Base-by-base conservation (phyloP, 345 rosid genomes). In the Anastatica hierochuntica region DNA sequence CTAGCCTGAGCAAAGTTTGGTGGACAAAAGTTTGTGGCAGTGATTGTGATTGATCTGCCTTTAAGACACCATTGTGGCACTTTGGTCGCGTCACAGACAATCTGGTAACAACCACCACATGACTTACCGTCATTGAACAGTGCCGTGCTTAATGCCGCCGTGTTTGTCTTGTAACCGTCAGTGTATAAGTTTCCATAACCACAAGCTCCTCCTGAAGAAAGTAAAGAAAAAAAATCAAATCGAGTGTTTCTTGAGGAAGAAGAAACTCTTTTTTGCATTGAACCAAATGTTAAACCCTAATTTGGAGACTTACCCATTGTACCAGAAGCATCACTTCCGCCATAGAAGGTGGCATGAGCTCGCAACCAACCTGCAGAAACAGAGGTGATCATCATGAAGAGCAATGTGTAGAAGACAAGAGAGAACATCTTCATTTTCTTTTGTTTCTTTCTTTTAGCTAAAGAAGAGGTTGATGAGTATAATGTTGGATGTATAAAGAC, bases 1-100 rank as follows among this genome's bases (percentile, higher is more conserved):
- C 68, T 84, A 7, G 94, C 71, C 2, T 68, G 87, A 46, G 81
- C 94, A 40, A 34, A 69, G 70, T 84, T 84, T 3, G 94, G 94
- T 57, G 94, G 94, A 71, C 88, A 84, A 48, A 84, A 84, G 62
- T 84, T 84, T 52, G 94, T 84, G 7, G 94, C 88, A 0, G 88
- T 84, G 51, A 84, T 64, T 21, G 79, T 84, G n/a, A 84, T 69
- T 12, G 79, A 77, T 18, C 40, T 49, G 8, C 94, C 85, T 64
- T 33, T 77, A n/a, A 68, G 72, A 70, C 94, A 81, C 94, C 94
- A 84, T 60, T 44, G 72, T 40, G 84, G 47, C 17, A 76, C 87
- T 31, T 83, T 13, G 23, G 56, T 20, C 30, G 75, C 53, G 46
- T 80, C 87, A 26, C 94, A 84, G 0, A 46, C 53, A 40, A 84